These are phyloP conservation scores for Aphanoascus verrucosus DNA, from an alignment of 2,329 filamentous ascomycete genomes.

Conservation along the genomic window DNA sequence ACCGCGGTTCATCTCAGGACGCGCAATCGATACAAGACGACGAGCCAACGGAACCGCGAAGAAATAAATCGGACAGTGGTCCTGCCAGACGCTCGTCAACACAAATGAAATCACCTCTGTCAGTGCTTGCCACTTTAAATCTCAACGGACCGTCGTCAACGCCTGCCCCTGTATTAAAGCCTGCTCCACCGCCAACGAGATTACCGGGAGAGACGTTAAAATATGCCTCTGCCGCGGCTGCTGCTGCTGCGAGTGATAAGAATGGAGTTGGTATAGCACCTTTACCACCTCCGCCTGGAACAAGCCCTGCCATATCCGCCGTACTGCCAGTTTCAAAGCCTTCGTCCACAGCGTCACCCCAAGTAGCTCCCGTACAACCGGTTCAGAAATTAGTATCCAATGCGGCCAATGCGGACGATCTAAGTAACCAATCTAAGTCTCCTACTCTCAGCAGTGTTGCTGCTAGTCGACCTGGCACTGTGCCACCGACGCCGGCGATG, in stretches of 20 bases:
- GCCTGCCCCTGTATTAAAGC: slow-evolving; percentile 68
- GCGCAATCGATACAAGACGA: slow-evolving; percentile 87
- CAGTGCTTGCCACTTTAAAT: slow-evolving; percentile 83
- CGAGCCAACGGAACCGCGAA: slow-evolving; percentile 55
- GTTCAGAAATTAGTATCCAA: slow-evolving; percentile 28
- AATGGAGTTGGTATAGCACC: slow-evolving; percentile 84
- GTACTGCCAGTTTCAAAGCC: slow-evolving; percentile 42
- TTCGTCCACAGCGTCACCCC: slow-evolving; percentile 50
- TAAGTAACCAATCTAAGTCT: slow-evolving; percentile 40
- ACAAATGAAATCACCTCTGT: slow-evolving; percentile 86
- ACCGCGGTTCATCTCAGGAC: slow-evolving; percentile 90
- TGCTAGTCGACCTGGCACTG: slow-evolving; percentile 28
- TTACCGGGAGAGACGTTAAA: slow-evolving; percentile 84
- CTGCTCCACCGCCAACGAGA: slow-evolving; percentile 72
- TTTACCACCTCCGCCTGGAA: slow-evolving; percentile 75
- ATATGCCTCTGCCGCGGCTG: slow-evolving; percentile 91
- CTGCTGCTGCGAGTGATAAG: slow-evolving; percentile 82
- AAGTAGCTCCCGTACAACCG: slow-evolving; percentile 40
- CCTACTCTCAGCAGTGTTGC: slow-evolving; percentile 41
- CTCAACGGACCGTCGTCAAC: slow-evolving; percentile 41
- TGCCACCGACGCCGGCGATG: slow-evolving; percentile 38
- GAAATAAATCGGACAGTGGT: slow-evolving; percentile 51
- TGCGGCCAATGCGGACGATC: slow-evolving; percentile 33
- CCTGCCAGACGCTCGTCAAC: slow-evolving; percentile 64
- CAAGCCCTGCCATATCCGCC: slow-evolving; percentile 41